Evolutionary conservation across 768 basidiomycete genomes (phyloP).

Genomic region (Naganishia onofrii): DNA sequence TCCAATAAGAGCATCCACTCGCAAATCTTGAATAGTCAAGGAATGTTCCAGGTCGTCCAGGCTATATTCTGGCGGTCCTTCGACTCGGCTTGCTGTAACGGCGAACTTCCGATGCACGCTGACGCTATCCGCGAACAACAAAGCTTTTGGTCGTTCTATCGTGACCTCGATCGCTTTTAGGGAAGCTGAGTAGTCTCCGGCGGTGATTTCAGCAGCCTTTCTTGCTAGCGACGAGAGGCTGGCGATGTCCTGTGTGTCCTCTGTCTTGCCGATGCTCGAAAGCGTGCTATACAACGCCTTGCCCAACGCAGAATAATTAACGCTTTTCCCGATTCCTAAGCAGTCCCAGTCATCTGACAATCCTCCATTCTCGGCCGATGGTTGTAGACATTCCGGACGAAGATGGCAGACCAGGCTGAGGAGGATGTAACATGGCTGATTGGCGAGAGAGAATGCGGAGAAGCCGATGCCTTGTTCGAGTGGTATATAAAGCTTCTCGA

Average conservation of each 20-base stretch:
- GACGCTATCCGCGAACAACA: conserved; percentile 59
- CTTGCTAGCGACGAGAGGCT: conserved; percentile 58
- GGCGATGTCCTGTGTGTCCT: conserved; percentile 39
- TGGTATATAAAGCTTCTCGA: conserved; percentile 49
- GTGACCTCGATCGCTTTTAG: conserved; percentile 55
- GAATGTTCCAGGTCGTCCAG: conserved; percentile 35
- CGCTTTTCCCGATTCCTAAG: conserved; percentile 56
- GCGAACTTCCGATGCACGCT: conserved; percentile 52
- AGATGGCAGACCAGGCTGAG: conserved; percentile 54
- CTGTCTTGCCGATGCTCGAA: conserved; percentile 45
- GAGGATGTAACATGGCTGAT: conserved; percentile 61
- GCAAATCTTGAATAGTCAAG: conserved; percentile 56
- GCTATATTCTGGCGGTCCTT: conserved; percentile 36
- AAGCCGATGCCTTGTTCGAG: conserved; percentile 48
- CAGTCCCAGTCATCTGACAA: conserved; percentile 60
- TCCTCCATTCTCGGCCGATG: conserved; percentile 21
- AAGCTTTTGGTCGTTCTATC: conserved; percentile 58
- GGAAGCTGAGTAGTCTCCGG: conserved; percentile 47
- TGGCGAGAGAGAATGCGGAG: conserved; percentile 47
- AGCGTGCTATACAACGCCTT: conserved; percentile 52
- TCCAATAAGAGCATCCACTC: conserved; percentile 64
- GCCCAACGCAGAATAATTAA: conserved; percentile 65
- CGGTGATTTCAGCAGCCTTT: conserved; percentile 54
- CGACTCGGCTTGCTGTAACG: conserved; percentile 2
- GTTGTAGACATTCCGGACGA: conserved; percentile 56